Evolutionary conservation across 139 green algal genomes (phyloP).

Genomic region (Deuterostichococcus epilithicus): DNA sequence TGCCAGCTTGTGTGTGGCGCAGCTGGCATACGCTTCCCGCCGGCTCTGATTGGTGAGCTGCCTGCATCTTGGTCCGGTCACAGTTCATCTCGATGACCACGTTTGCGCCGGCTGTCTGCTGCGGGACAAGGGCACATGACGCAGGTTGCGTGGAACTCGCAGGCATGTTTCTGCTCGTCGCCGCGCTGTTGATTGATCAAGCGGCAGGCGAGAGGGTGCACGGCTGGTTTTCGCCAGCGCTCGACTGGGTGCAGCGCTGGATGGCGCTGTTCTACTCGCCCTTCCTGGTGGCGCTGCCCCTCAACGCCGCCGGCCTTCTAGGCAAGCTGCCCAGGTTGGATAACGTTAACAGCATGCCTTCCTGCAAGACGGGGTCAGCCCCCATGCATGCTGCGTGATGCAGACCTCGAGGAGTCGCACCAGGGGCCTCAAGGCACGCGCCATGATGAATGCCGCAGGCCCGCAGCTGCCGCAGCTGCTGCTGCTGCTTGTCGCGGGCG

Average conservation of each 20-base stretch:
- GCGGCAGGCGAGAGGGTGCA: conserved; percentile 25
- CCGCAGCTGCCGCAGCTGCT: conserved; percentile 46
- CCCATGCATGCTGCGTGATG: no score
- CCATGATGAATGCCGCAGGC: conserved; percentile 28
- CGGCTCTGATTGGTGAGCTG: conserved; percentile 16
- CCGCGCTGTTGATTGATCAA: not conserved
- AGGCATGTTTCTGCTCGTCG: conserved; percentile 33
- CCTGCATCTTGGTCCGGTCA: no score
- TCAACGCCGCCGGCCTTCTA: conserved; percentile 18
- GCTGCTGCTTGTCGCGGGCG: conserved; percentile 45
- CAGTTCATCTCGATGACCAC: no score
- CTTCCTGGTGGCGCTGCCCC: conserved; percentile 75
- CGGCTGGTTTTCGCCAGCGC: conserved; percentile 52
- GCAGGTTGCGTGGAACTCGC: not conserved
- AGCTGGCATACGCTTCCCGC: conserved; percentile 13
- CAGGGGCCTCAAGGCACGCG: no score
- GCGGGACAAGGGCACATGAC: not conserved
- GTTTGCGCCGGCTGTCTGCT: not conserved
- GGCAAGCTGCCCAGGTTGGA: no score
- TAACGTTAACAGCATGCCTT: no score
- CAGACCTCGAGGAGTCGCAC: no score
- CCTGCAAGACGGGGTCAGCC: no score
- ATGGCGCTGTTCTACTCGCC: conserved; percentile 89
- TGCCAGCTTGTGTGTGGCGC: not conserved
- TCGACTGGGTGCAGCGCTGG: conserved; percentile 82